Evolutionary conservation across 2,329 filamentous ascomycete genomes (phyloP).

Genomic region (Verticillium tricorpus): DNA sequence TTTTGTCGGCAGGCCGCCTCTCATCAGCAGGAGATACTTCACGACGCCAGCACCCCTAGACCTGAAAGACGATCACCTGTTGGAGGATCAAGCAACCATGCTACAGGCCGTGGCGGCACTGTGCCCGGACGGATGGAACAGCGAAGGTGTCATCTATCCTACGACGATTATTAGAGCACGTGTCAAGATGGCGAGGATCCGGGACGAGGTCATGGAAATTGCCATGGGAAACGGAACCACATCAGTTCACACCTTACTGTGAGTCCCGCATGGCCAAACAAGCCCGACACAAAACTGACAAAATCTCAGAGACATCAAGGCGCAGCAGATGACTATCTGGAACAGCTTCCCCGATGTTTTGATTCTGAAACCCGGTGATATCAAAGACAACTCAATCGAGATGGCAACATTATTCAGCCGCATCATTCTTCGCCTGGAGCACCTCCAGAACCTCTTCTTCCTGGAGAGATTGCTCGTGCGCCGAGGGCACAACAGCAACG

Average conservation of each 20-base stretch:
- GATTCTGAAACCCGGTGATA: constrained; percentile 30
- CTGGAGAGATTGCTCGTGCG: constrained; percentile 52
- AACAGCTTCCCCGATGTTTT: constrained; percentile 31
- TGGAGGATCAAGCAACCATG: constrained; percentile 37
- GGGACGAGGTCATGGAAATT: constrained; percentile 56
- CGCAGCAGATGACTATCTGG: constrained; percentile 24
- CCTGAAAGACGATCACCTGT: constrained; percentile 42
- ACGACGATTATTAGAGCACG: constrained; percentile 42
- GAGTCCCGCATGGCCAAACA: neutral
- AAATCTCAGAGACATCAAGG: constrained; percentile 28
- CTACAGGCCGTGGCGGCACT: constrained; percentile 31
- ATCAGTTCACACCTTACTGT: constrained; percentile 31
- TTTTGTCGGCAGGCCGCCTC: constrained; percentile 51
- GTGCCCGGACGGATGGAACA: constrained; percentile 49
- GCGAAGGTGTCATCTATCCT: constrained; percentile 33
- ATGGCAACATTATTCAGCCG: constrained; percentile 33
- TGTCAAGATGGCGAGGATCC: constrained; percentile 41
- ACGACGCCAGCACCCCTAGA: constrained; percentile 51
- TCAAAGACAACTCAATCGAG: constrained; percentile 26
- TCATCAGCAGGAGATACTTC: constrained; percentile 47
- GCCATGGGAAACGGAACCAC: constrained; percentile 36
- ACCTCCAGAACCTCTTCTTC: constrained; percentile 55
- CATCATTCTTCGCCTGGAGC: constrained; percentile 42
- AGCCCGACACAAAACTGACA: neutral
- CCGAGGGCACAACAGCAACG: constrained; percentile 28